These are phyloP conservation scores for Phytophthora aleatoria DNA, from an alignment of 352 stramenopile species.

Conservation along the genomic window DNA sequence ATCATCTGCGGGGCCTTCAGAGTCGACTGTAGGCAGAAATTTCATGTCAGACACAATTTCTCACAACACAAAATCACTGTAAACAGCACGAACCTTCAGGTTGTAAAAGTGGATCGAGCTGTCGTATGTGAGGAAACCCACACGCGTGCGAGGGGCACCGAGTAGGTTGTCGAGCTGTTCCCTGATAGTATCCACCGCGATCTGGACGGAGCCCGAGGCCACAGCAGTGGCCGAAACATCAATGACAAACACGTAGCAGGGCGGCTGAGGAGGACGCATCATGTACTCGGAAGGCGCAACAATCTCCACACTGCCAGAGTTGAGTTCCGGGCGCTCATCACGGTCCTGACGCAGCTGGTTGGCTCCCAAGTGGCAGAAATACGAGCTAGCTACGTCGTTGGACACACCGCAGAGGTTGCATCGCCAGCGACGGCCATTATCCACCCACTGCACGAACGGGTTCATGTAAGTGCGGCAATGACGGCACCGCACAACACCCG, in stretches of 20 bases:
- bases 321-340: constrained; percentile 87
- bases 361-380: constrained; percentile 98
- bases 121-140: constrained; percentile 90
- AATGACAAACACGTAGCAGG: constrained; percentile 91
- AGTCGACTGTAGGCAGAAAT: constrained; percentile 43
- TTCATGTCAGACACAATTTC: too few species aligned
- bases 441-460: constrained; percentile 89
- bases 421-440: constrained; percentile 86
- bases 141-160: constrained; percentile 68
- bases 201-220: constrained; percentile 68
- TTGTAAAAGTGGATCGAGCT: constrained; percentile 91
- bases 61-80: not conserved
- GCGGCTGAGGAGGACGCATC: constrained; percentile 87
- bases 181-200: constrained; percentile 79
- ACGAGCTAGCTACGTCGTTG: constrained; percentile 93
- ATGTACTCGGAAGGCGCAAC: constrained; percentile 89
- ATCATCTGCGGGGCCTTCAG: constrained; percentile 90
- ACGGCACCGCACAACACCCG: constrained; percentile 86
- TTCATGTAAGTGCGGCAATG: constrained; percentile 92
- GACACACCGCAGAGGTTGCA: constrained; percentile 91
- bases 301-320: constrained; percentile 82
- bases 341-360: constrained; percentile 94
- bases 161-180: constrained; percentile 83
- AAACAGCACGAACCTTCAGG: constrained; percentile 61
- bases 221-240: constrained; percentile 84